Conservation (phyloP, 768 basidiomycete species). For the Rhodotorula sphaerocarpa region DNA sequence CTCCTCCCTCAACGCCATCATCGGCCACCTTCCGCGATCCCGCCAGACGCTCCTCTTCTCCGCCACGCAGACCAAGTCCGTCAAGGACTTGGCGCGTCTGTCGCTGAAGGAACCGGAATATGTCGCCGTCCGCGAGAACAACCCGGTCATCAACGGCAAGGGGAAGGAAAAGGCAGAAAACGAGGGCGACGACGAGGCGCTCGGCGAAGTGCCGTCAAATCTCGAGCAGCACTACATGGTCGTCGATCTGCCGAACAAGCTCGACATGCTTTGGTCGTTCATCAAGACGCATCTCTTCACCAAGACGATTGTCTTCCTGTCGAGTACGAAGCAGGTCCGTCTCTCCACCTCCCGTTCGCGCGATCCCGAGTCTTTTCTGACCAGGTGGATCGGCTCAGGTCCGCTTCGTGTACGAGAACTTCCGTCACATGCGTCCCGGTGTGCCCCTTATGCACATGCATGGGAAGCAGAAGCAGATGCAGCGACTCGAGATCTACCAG, state of each 20-base stretch:
- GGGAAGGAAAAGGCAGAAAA: conserved; percentile 17
- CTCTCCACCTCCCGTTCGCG: too few species aligned
- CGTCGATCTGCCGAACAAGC: conserved; percentile 73
- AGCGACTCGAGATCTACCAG: conserved; percentile 70
- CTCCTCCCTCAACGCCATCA: conserved; percentile 74
- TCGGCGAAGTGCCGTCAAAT: conserved; percentile 23
- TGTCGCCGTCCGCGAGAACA: conserved; percentile 54
- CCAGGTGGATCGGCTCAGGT: conserved; percentile 45
- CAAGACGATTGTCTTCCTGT: conserved; percentile 89
- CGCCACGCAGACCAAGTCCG: conserved; percentile 87
- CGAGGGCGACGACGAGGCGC: conserved; percentile 11
- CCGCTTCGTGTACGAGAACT: conserved; percentile 89
- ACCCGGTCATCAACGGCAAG: conserved; percentile 3
- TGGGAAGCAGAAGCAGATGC: conserved; percentile 92
- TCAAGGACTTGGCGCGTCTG: conserved; percentile 77
- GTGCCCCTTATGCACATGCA: conserved; percentile 85
- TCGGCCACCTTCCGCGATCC: conserved; percentile 80
- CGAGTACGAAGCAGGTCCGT: conserved; percentile 78
- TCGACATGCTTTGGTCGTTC: conserved; percentile 87
- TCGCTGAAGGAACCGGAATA: conserved; percentile 73
- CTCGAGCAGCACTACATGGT: conserved; percentile 54
- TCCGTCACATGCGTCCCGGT: conserved; percentile 91
- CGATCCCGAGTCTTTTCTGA: not conserved
- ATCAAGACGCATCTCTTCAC: conserved; percentile 84
- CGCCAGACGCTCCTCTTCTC: conserved; percentile 95